Evolutionary conservation across 352 stramenopile genomes (phyloP).

Genomic region (Pythium myriotylum): DNA sequence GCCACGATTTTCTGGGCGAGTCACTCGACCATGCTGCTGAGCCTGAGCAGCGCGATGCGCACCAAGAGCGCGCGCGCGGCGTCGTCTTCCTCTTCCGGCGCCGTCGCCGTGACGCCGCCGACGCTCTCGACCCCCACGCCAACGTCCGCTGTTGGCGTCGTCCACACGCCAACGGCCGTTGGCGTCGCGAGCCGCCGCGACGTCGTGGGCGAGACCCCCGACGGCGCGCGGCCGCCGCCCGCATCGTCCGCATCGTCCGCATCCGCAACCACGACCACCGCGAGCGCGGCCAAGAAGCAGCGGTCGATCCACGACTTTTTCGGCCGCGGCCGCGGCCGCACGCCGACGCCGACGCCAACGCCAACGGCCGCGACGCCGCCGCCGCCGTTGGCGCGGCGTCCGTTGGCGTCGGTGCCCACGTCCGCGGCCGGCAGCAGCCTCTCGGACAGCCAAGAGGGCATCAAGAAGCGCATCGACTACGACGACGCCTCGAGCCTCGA

Average conservation of each 20-base stretch:
- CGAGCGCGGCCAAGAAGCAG: slow-evolving; percentile 64
- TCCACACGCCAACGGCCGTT: neutral
- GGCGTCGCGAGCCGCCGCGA: slow-evolving; percentile 14
- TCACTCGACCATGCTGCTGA: slow-evolving; percentile 15
- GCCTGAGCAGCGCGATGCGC: slow-evolving; percentile 29
- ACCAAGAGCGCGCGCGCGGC: slow-evolving; percentile 4
- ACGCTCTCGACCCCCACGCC: slow-evolving; percentile 4
- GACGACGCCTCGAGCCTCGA: slow-evolving; percentile 45
- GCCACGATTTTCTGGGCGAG: neutral
- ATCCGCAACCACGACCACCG: slow-evolving; percentile 4
- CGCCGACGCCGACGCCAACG: neutral
- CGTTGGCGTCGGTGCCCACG: neutral
- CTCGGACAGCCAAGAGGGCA: slow-evolving; percentile 38
- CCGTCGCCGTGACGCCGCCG: neutral
- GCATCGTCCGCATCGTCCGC: slow-evolving; percentile 4
- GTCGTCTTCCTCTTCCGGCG: neutral
- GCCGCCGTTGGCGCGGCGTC: neutral
- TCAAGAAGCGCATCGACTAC: slow-evolving; percentile 81
- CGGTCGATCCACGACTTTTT: slow-evolving; percentile 89
- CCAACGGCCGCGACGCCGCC: slow-evolving; percentile 3
- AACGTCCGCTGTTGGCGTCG: neutral
- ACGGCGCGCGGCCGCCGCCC: slow-evolving; percentile 1
- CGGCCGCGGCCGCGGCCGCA: slow-evolving; percentile 41
- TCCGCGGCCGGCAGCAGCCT: neutral
- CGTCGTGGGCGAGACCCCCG: slow-evolving; percentile 29